Base-by-base conservation (phyloP, 495 filamentous ascomycete species). In the Lentithecium fluviatile region DNA sequence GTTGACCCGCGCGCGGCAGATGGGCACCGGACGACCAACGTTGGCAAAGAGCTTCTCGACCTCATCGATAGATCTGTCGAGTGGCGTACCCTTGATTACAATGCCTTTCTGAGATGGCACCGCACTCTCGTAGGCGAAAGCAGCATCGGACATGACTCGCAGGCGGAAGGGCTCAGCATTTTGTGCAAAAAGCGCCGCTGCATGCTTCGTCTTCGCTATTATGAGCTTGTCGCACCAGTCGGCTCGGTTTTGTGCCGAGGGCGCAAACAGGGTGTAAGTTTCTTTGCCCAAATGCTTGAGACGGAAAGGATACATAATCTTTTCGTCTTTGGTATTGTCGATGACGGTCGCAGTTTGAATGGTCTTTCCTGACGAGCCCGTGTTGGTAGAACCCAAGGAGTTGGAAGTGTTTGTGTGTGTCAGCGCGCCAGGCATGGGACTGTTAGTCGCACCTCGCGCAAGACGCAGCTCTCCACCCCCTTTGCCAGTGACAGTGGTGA, bases 201-300 rank as follows among this genome's bases (percentile, higher is more conserved):
- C 94, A 74, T 97, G 92, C 53, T 86, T 84, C 4, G 91, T 95
- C 76, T 99, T 97, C 8, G 94, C 94, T 66, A 94, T 87, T 25
- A 91, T 85, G 66, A 99, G 96, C 75, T 90, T 95, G 34, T 87
- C 83, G 66, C 90, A 95, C 94, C 94, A 99, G 20, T 95, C 89
- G 57, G 84, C 79, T 47, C 94, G 82, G 60, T 85, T 88, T 56
- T 85, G 79, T 1, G 85, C 80, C 0, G 82, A 84, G 25, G 85
- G 81, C 0, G 93, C 91, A 65, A 94, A 97, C 2, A 99, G 80
- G 2, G 87, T 95, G 71, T 96, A 97, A 2, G 80, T 82, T 56
- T 91, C 88, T 53, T 91, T 86, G 7, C 94, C 94, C n/a, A 99
- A 82, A 75, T 99, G 95, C 72, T 96, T 96, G 71, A 99, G 86